Evolutionary conservation across 139 green algal species (phyloP).

Genomic region (Gonium pectorale): DNA sequence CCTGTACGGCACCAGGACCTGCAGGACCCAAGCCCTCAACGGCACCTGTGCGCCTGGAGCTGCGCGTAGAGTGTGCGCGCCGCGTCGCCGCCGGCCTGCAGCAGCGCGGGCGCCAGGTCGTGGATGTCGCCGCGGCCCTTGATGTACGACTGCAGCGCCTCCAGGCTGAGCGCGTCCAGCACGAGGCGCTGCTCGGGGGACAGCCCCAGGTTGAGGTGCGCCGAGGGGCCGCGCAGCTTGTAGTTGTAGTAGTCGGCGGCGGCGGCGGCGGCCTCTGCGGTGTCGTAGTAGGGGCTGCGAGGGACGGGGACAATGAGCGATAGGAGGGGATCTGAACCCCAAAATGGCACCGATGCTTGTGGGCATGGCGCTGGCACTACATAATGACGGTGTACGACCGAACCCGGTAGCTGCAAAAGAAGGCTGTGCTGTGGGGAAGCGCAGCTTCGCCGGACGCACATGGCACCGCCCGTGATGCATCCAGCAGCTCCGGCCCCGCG

Average conservation of each 20-base stretch:
- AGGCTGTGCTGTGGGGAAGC: no score
- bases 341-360: no score
- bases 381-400: no score
- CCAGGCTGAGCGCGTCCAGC: slow-evolving; percentile 31
- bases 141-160: slow-evolving; percentile 40
- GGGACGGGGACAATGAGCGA: neutral
- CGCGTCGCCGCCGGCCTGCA: slow-evolving; percentile 1
- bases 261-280: slow-evolving; percentile 12
- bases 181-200: slow-evolving; percentile 14
- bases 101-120: slow-evolving; percentile 32
- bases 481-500: no score
- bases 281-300: slow-evolving; percentile 43
- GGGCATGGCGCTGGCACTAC: no score
- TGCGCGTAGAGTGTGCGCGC: neutral
- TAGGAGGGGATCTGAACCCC: no score
- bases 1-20: neutral
- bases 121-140: slow-evolving; percentile 37
- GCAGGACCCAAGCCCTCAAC: no score
- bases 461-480: no score
- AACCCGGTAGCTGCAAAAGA: neutral
- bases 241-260: slow-evolving; percentile 45
- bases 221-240: slow-evolving; percentile 27
- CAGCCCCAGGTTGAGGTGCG: slow-evolving; percentile 42
- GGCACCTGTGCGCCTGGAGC: neutral
- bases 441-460: no score